Evolutionary conservation across 2,329 filamentous ascomycete genomes (phyloP).

Genomic region (Pseudomassariella vexata): DNA sequence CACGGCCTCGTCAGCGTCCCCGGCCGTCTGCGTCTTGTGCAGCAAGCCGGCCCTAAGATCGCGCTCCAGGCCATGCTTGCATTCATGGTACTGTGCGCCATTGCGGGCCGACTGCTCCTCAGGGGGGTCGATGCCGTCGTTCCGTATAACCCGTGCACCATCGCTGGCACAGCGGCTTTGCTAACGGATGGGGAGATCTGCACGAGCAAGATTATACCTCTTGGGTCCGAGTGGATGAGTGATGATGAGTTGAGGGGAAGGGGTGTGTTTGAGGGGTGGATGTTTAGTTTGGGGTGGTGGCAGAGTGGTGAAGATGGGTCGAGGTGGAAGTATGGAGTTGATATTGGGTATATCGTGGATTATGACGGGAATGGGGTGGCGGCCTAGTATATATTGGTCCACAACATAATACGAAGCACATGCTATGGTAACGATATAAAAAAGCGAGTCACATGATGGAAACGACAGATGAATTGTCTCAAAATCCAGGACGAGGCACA

Average conservation of each 20-base stretch:
- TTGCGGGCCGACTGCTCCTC: conserved; percentile 17
- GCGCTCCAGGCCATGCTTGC: conserved; percentile 23
- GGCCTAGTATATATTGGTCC: no score
- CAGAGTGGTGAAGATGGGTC: no score
- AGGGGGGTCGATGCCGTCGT: no score
- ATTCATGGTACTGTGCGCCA: conserved; percentile 19
- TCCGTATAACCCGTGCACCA: conserved; percentile 23
- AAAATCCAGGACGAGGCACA: no score
- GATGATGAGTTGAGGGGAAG: conserved; percentile 13
- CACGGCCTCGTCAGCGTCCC: conserved; percentile 2
- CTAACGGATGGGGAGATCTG: conserved; percentile 20
- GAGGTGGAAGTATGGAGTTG: no score
- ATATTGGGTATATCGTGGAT: no score
- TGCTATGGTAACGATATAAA: no score
- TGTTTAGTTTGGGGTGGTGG: conserved; percentile 11
- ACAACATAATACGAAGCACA: no score
- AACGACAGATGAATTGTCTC: no score
- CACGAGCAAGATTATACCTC: conserved; percentile 12
- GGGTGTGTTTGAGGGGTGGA: conserved; percentile 12
- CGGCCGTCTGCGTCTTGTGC: conserved; percentile 14
- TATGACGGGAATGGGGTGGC: no score
- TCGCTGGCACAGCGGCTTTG: conserved; percentile 20
- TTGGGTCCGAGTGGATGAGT: conserved; percentile 20
- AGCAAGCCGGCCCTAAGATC: conserved; percentile 20
- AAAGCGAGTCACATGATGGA: no score